Conservation (phyloP, 768 basidiomycete species). For the Boletellus emodensis region DNA sequence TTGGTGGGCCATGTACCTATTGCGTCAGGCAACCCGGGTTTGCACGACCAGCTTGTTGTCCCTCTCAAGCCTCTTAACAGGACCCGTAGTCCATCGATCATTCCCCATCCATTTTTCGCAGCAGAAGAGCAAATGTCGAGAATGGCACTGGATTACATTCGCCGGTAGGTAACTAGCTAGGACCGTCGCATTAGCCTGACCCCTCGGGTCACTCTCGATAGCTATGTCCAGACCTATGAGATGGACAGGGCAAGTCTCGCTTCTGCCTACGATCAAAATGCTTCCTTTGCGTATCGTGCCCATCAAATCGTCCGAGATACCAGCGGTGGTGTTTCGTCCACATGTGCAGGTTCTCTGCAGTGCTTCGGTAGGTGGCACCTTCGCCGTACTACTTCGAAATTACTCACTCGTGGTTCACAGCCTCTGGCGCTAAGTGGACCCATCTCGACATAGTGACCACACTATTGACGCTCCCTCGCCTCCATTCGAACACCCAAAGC, state of each 20-base stretch:
- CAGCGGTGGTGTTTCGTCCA: neutral
- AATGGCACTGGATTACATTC: constrained; percentile 30
- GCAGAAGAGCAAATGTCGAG: constrained; percentile 25
- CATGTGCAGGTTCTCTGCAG: neutral
- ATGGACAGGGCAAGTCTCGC: constrained; percentile 30
- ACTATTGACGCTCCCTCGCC: constrained; percentile 23
- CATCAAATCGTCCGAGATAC: constrained; percentile 9
- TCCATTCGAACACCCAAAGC: constrained; percentile 17
- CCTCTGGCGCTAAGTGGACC: constrained; percentile 14
- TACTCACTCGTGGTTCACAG: constrained; percentile 9
- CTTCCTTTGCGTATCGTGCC: constrained; percentile 30
- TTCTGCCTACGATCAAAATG: constrained; percentile 28
- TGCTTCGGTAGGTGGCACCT: constrained; percentile 16
- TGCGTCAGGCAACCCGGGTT: neutral
- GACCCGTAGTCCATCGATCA: neutral
- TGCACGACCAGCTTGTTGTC: neutral
- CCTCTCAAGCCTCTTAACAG: neutral
- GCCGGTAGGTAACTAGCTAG: constrained; percentile 19
- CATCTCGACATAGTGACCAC: constrained; percentile 28
- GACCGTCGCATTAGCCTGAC: constrained; percentile 1
- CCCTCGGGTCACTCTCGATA: constrained; percentile 5
- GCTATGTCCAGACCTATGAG: constrained; percentile 32
- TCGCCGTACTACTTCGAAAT: neutral
- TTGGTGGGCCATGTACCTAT: neutral
- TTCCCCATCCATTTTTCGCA: neutral